These are phyloP conservation scores for Akebia trifoliata DNA, from an alignment of 164 flowering plant species.

Conservation along the genomic window DNA sequence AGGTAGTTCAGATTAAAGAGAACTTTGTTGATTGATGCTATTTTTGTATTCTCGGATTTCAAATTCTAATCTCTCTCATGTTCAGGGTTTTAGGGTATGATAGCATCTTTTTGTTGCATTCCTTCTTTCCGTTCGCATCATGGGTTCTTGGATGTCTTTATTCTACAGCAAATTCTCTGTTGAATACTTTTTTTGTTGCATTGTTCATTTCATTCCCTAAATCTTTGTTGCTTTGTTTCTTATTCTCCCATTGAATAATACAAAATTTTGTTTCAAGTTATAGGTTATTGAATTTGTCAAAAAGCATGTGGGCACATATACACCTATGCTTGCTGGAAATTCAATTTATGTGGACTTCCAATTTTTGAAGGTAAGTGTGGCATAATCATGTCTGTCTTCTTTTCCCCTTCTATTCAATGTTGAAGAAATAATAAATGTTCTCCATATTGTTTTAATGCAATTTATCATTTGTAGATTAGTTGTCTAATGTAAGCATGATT, in stretches of 20 bases:
- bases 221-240: neutral
- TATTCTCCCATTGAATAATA: neutral
- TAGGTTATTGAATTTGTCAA: conserved; percentile 76
- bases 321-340: conserved; percentile 72
- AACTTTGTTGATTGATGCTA: too few species aligned
- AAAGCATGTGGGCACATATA: conserved; percentile 36
- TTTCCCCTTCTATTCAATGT: neutral
- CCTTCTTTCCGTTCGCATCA: too few species aligned
- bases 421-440: neutral
- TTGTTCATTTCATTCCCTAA: neutral
- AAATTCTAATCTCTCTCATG: too few species aligned
- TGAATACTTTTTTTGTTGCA: too few species aligned
- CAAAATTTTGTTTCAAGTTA: conserved; percentile 6
- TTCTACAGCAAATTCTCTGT: too few species aligned
- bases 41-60: too few species aligned
- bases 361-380: conserved; percentile 52
- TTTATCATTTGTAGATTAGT: too few species aligned
- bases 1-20: too few species aligned
- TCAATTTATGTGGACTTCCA: conserved; percentile 64
- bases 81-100: too few species aligned
- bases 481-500: too few species aligned
- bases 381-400: neutral
- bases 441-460: neutral
- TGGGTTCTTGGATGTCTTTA: too few species aligned
- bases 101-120: too few species aligned